phyloP scores from a whole-genome alignment of 2,329 filamentous ascomycete species.

The Fusarium longipes region DNA sequence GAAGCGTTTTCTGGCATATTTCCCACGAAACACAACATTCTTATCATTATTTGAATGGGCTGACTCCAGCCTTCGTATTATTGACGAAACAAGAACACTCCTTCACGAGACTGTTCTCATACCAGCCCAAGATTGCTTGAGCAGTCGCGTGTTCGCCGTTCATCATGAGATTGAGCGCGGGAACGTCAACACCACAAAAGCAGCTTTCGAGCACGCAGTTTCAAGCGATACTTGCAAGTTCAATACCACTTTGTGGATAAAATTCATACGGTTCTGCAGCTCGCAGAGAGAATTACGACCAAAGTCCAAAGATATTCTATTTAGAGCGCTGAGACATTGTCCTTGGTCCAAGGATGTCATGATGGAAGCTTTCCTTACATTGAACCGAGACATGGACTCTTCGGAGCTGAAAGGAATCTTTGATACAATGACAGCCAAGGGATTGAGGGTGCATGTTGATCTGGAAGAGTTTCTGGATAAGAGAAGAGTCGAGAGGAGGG shows the following conservation, averaged over 20 bases:
- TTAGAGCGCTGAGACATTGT: constrained; percentile 59
- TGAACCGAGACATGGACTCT: constrained; percentile 58
- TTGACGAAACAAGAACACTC: constrained; percentile 79
- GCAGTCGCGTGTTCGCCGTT: constrained; percentile 62
- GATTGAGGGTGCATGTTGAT: constrained; percentile 63
- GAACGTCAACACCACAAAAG: constrained; percentile 61
- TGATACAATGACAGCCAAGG: constrained; percentile 60
- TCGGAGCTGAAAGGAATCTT: constrained; percentile 62
- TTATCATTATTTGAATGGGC: constrained; percentile 79
- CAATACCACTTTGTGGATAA: constrained; percentile 60
- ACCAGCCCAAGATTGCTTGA: constrained; percentile 54
- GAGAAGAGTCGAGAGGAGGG: constrained; percentile 45
- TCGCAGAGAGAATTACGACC: constrained; percentile 52
- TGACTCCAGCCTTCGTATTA: constrained; percentile 75
- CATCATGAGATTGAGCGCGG: constrained; percentile 62
- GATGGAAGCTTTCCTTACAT: constrained; percentile 63
- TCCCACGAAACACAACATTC: constrained; percentile 82
- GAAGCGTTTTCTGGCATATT: constrained; percentile 67
- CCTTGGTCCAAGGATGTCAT: constrained; percentile 62
- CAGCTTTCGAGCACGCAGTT: constrained; percentile 65
- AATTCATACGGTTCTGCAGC: constrained; percentile 62
- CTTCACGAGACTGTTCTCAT: constrained; percentile 65
- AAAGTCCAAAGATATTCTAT: constrained; percentile 61
- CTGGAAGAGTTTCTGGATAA: constrained; percentile 60
- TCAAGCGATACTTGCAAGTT: constrained; percentile 53